phyloP scores from a whole-genome alignment of 2,329 filamentous ascomycete genomes.

The Davidsoniella neocaledoniae region DNA sequence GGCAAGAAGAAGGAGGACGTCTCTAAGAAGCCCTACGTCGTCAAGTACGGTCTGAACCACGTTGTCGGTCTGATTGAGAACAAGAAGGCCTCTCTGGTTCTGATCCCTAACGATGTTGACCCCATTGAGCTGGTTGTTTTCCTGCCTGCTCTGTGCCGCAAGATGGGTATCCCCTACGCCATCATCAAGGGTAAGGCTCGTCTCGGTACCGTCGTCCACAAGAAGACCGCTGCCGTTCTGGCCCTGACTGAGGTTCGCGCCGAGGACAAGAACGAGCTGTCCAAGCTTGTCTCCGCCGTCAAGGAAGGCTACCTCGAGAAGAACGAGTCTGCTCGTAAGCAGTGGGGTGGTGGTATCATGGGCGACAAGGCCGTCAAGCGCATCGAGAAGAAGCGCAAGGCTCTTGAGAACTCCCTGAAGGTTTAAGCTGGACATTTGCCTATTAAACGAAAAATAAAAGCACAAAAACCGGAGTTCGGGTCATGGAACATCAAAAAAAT shows the following conservation, averaged over 20 bases:
- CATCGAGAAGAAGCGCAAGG: slow-evolving; percentile 80
- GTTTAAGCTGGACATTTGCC: slow-evolving; percentile 44
- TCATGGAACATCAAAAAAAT: slow-evolving; percentile 10
- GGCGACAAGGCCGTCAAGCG: slow-evolving; percentile 74
- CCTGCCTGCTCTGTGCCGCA: slow-evolving; percentile 96
- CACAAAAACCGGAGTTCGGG: slow-evolving; percentile 10
- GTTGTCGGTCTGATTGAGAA: slow-evolving; percentile 95
- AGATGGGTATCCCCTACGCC: slow-evolving; percentile 99
- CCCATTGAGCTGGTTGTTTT: slow-evolving; percentile 99
- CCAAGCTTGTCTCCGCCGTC: slow-evolving; percentile 88
- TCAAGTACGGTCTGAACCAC: slow-evolving; percentile 99
- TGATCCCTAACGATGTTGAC: slow-evolving; percentile 99
- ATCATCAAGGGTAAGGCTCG: slow-evolving; percentile 99
- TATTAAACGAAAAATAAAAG: slow-evolving; percentile 7
- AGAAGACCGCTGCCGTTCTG: slow-evolving; percentile 98
- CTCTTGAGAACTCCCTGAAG: slow-evolving; percentile 87
- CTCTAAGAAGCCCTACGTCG: slow-evolving; percentile 97
- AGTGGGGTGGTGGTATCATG: slow-evolving; percentile 99
- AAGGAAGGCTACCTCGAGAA: slow-evolving; percentile 98
- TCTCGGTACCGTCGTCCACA: slow-evolving; percentile 97
- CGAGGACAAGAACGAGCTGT: slow-evolving; percentile 96
- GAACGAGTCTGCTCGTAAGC: slow-evolving; percentile 76
- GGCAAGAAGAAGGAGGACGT: slow-evolving; percentile 99
- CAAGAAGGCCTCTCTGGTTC: slow-evolving; percentile 97
- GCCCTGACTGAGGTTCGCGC: slow-evolving; percentile 91